A percentile compares a stretch with the other conserved stretches of the same genome.
Conservation (phyloP, 2,329 filamentous ascomycete species). For the Claviceps cyperi region DNA sequence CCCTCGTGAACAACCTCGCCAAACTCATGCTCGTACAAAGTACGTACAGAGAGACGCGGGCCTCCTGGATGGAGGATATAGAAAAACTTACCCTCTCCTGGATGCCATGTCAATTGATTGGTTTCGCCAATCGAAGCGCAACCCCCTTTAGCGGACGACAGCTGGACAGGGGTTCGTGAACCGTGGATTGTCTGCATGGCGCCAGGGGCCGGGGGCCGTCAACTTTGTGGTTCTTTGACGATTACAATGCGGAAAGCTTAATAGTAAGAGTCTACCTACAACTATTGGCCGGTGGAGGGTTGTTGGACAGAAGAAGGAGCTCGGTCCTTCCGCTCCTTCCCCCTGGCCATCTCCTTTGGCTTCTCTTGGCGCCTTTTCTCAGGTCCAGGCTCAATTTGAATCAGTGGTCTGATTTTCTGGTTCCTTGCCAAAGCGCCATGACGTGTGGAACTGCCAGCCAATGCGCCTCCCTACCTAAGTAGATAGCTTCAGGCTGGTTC, state of each 20-base stretch:
- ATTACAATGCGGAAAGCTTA: neutral
- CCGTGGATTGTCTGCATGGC: neutral
- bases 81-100: too few relatives aligned
- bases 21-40: too few relatives aligned
- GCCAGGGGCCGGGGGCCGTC: too few relatives aligned
- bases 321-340: neutral
- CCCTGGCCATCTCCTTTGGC: neutral
- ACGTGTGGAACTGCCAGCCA: too few relatives aligned
- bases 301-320: neutral
- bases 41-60: too few relatives aligned
- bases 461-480: too few relatives aligned
- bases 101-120: neutral
- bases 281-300: neutral
- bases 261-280: too few relatives aligned
- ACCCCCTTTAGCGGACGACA: neutral
- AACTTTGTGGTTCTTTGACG: too few relatives aligned
- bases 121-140: neutral
- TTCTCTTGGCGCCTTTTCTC: neutral
- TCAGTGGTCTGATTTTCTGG: neutral
- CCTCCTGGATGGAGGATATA: too few relatives aligned
- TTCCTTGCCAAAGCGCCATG: too few relatives aligned
- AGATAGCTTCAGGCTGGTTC: too few relatives aligned
- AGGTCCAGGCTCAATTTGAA: neutral
- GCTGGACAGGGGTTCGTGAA: conserved; percentile 3
- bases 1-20: too few relatives aligned